phyloP scores from a whole-genome alignment of 768 basidiomycete genomes.

The Calvatia gigantea region DNA sequence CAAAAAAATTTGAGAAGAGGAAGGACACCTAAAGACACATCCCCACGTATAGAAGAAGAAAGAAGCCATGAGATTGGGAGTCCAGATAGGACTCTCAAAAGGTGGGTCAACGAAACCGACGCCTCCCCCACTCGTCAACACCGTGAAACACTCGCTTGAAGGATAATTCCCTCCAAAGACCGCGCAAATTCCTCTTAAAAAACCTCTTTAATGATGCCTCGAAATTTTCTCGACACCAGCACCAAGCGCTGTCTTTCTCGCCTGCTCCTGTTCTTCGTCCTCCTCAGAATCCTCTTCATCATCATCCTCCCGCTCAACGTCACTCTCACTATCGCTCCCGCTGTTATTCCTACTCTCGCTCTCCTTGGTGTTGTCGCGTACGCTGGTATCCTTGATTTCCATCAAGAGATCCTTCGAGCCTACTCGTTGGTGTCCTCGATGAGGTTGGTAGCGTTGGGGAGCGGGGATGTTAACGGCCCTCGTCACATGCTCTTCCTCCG shows the following conservation, averaged over 20 bases:
- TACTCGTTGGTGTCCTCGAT: conserved; percentile 7
- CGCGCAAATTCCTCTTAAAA: background rate
- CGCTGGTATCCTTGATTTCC: conserved; percentile 12
- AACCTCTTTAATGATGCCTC: conserved; percentile 31
- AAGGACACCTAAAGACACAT: background rate
- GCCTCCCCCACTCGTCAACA: background rate
- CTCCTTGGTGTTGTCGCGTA: conserved; percentile 17
- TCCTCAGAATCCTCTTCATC: conserved; percentile 29
- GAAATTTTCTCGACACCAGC: conserved; percentile 50
- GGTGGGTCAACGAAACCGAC: background rate
- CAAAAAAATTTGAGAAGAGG: background rate
- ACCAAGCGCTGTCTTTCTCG: conserved; percentile 31
- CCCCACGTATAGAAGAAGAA: background rate
- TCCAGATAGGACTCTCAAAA: background rate
- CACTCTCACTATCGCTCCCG: conserved; percentile 16
- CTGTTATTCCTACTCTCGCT: conserved; percentile 18
- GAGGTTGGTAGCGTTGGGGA: conserved; percentile 26
- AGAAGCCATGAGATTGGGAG: background rate
- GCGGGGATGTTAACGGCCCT: conserved; percentile 33
- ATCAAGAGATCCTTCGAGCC: conserved; percentile 1
- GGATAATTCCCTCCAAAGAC: background rate
- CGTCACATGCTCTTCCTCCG: conserved; percentile 26
- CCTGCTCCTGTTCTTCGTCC: conserved; percentile 22
- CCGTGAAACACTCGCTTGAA: background rate
- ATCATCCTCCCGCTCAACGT: conserved; percentile 20